These are phyloP conservation scores for Cordyceps militaris DNA, from an alignment of 2,329 filamentous ascomycete species.

Conservation along the genomic window DNA sequence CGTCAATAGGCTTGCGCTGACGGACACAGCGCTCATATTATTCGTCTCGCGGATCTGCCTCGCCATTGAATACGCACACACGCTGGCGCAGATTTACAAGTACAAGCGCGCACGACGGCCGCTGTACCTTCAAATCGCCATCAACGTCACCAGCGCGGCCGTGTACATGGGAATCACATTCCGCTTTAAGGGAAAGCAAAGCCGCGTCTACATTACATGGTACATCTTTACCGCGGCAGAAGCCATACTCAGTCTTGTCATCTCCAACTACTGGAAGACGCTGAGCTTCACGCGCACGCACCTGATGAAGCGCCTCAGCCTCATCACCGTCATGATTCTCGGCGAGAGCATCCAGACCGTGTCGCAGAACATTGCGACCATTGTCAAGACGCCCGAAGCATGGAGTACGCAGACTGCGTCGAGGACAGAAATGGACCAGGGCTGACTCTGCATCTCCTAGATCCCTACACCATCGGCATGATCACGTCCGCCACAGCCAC, in stretches of 20 bases:
- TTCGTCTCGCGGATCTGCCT: slow-evolving; percentile 47
- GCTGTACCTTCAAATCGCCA: slow-evolving; percentile 28
- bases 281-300: slow-evolving; percentile 57
- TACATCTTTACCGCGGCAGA: slow-evolving; percentile 49
- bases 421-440: not conserved
- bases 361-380: slow-evolving; percentile 41
- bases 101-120: slow-evolving; percentile 31
- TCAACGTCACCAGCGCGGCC: slow-evolving; percentile 29
- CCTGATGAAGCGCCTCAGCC: slow-evolving; percentile 54
- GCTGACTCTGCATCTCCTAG: slow-evolving; percentile 17
- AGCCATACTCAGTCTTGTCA: slow-evolving; percentile 40
- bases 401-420: slow-evolving; percentile 28
- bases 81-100: slow-evolving; percentile 35
- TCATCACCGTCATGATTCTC: slow-evolving; percentile 59
- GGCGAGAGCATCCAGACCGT: slow-evolving; percentile 60
- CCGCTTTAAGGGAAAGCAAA: slow-evolving; percentile 28
- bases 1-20: not conserved
- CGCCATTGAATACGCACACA: slow-evolving; percentile 45
- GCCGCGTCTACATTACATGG: slow-evolving; percentile 36
- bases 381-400: slow-evolving; percentile 34
- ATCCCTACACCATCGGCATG: slow-evolving; percentile 32
- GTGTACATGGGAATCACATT: slow-evolving; percentile 38
- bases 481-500: slow-evolving; percentile 32
- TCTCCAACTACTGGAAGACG: slow-evolving; percentile 48
- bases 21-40: slow-evolving; percentile 35